phyloP scores from a whole-genome alignment of 192 early-diverging fungal genomes.

The Dissophora ornata region DNA sequence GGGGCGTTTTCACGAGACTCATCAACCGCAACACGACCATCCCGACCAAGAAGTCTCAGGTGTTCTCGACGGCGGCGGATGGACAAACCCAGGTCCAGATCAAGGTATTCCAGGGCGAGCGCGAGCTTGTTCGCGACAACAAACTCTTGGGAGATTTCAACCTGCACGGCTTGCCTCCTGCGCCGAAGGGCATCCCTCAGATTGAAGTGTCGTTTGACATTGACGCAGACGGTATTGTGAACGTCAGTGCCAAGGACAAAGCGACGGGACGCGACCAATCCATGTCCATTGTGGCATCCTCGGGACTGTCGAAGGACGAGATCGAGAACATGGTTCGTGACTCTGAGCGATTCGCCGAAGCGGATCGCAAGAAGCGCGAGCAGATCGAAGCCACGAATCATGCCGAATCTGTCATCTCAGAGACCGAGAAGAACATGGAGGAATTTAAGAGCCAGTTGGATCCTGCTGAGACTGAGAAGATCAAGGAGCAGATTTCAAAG shows the following conservation, averaged over 20 bases:
- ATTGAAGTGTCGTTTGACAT: conserved; percentile 99
- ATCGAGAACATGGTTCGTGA: conserved; percentile 97
- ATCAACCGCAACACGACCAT: conserved; percentile 99
- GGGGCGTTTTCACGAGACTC: conserved; percentile 96
- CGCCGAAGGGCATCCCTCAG: conserved; percentile 97
- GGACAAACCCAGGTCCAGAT: conserved; percentile 98
- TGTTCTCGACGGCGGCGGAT: conserved; percentile 98
- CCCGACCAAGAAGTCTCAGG: conserved; percentile 99
- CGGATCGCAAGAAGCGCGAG: conserved; percentile 92
- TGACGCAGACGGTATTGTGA: conserved; percentile 99
- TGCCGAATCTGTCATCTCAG: conserved; percentile 90
- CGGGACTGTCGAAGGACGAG: conserved; percentile 91
- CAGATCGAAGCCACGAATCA: conserved; percentile 95
- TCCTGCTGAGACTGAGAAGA: conserved; percentile 85
- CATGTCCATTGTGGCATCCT: conserved; percentile 95
- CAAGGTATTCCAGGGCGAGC: conserved; percentile 98
- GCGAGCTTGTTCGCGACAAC: conserved; percentile 97
- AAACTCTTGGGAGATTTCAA: conserved; percentile 99
- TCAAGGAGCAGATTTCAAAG: conserved; percentile 83
- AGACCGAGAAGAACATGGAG: conserved; percentile 94
- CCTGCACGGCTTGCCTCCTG: conserved; percentile 92
- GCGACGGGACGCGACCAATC: conserved; percentile 95
- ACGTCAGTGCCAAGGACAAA: conserved; percentile 97
- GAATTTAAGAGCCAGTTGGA: conserved; percentile 99
- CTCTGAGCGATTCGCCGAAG: conserved; percentile 92